Evolutionary conservation across 495 filamentous ascomycete genomes (phyloP).

Genomic region (Penicillium atrosanguineum): DNA sequence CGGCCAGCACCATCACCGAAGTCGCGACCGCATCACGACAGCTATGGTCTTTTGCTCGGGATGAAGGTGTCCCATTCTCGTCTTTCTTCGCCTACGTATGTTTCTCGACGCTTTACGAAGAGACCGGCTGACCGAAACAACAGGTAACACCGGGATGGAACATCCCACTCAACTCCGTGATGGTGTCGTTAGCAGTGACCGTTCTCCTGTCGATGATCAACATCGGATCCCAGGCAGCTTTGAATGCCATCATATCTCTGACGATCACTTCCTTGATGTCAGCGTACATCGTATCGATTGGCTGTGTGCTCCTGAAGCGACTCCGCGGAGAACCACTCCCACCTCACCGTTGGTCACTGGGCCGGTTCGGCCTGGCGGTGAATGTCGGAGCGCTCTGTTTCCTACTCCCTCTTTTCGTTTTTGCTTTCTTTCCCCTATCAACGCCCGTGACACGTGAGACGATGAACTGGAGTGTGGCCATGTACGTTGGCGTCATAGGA

Average conservation of each 20-base stretch:
- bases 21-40: conserved; percentile 57
- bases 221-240: conserved; percentile 45
- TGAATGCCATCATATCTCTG: conserved; percentile 46
- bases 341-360: conserved; percentile 4
- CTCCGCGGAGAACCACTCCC: conserved; percentile 4
- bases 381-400: conserved; percentile 44
- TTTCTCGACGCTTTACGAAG: not conserved
- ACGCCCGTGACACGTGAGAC: conserved; percentile 36
- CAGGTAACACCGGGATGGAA: conserved; percentile 50
- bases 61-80: conserved; percentile 37
- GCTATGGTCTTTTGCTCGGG: conserved; percentile 43
- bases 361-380: conserved; percentile 41
- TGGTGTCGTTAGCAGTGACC: conserved; percentile 39
- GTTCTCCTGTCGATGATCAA: conserved; percentile 50
- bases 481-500: conserved; percentile 44
- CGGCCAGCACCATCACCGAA: conserved; percentile 50
- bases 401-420: conserved; percentile 48
- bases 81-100: conserved; percentile 48
- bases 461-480: conserved; percentile 51
- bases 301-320: conserved; percentile 5
- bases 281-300: conserved; percentile 4
- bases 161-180: conserved; percentile 52
- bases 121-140: conserved; percentile 1
- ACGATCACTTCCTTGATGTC: conserved; percentile 12
- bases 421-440: conserved; percentile 51